Conservation (phyloP, 1,284 basidiomycete species). For the Lignosus rhinocerotis region DNA sequence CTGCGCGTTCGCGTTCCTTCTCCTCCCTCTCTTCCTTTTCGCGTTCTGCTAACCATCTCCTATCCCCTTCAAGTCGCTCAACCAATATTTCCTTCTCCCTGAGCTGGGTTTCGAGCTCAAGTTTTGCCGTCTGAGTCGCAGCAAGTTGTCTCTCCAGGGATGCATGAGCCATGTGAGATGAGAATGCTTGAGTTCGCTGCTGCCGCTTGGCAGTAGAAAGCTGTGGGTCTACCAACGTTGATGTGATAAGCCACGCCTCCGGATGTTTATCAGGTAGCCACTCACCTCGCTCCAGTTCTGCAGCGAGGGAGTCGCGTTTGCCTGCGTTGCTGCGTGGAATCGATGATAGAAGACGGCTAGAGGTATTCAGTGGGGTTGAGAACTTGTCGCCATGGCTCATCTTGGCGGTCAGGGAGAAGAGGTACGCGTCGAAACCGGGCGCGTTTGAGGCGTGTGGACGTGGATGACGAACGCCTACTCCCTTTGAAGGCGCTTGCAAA, state of each 20-base stretch:
- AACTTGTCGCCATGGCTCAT: constrained; percentile 31
- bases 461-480: neutral
- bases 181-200: constrained; percentile 59
- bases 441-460: neutral
- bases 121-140: constrained; percentile 54
- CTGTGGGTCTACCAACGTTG: constrained; percentile 50
- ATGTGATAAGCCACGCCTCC: constrained; percentile 14
- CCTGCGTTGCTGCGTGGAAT: constrained; percentile 29
- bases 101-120: constrained; percentile 63
- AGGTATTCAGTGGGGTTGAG: constrained; percentile 29
- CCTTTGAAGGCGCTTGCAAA: neutral
- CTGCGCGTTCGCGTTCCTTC: constrained; percentile 53
- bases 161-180: constrained; percentile 56
- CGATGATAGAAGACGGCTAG: constrained; percentile 22
- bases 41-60: constrained; percentile 59
- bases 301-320: constrained; percentile 63
- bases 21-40: constrained; percentile 60
- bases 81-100: constrained; percentile 57
- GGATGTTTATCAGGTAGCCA: constrained; percentile 12
- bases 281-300: constrained; percentile 65
- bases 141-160: constrained; percentile 63
- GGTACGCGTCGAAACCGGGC: neutral
- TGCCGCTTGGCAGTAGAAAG: constrained; percentile 61
- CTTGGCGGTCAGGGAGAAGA: constrained; percentile 10
- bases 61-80: constrained; percentile 64